Percentiles rank a stretch among this genome's conserved stretches.
phyloP scores from a whole-genome alignment of 148 eudicot genomes.

The Fagopyrum esculentum region DNA sequence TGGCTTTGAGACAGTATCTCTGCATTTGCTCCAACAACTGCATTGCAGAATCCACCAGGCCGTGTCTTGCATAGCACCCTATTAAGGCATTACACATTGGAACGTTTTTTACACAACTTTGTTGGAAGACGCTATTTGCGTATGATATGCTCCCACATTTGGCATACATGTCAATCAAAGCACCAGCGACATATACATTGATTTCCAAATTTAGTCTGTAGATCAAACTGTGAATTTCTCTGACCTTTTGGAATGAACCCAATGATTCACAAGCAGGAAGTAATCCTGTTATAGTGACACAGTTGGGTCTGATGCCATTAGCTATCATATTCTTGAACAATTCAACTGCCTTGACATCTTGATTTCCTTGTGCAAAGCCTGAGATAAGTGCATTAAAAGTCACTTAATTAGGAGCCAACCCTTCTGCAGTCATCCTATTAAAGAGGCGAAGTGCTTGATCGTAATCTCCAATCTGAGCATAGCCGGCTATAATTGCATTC shows the following conservation, averaged over 20 bases:
- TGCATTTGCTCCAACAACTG: constrained; percentile 44
- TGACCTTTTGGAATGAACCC: constrained; percentile 34
- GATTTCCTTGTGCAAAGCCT: constrained; percentile 44
- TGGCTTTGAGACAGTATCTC: constrained; percentile 32
- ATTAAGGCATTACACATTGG: constrained; percentile 60
- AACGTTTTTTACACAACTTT: constrained; percentile 22
- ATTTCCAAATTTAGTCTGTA: constrained; percentile 32
- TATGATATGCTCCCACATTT: constrained; percentile 48
- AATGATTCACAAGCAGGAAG: constrained; percentile 45
- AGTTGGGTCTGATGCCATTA: constrained; percentile 45
- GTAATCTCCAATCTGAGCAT: constrained; percentile 51
- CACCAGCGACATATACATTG: constrained; percentile 48
- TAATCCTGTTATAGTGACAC: constrained; percentile 46
- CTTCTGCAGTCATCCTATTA: constrained; percentile 38
- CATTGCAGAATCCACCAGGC: constrained; percentile 32
- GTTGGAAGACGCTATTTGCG: constrained; percentile 40
- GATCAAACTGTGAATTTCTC: constrained; percentile 48
- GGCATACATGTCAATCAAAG: constrained; percentile 61
- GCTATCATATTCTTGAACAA: constrained; percentile 41
- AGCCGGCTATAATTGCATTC: constrained; percentile 46
- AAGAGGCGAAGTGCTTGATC: constrained; percentile 31
- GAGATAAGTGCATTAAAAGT: constrained; percentile 70
- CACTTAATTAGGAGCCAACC: constrained; percentile 36
- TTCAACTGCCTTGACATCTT: constrained; percentile 34
- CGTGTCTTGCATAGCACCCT: constrained; percentile 61